phyloP scores from a whole-genome alignment of 2,329 filamentous ascomycete species.

The Sclerotinia trifoliorum region DNA sequence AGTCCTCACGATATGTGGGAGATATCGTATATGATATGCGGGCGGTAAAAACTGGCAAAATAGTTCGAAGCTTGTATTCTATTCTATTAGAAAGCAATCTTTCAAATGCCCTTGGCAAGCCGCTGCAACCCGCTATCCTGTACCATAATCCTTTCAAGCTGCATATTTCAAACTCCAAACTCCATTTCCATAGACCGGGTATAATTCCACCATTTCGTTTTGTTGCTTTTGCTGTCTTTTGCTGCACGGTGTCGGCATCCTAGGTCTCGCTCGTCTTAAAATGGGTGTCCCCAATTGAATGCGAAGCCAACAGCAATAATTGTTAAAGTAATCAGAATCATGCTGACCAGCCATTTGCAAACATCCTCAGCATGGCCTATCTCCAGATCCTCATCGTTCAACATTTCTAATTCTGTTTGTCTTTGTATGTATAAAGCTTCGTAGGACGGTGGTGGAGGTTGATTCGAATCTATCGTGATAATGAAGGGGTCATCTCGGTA shows the following conservation, averaged over 20 bases:
- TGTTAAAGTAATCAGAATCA: slow-evolving; percentile 36
- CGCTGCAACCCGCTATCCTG: background rate
- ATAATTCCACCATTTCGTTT: slow-evolving; percentile 14
- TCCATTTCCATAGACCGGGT: slow-evolving; percentile 14
- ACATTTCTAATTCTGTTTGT: slow-evolving; percentile 28
- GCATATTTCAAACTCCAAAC: slow-evolving; percentile 9
- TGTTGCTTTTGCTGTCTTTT: background rate
- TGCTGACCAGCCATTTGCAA: slow-evolving; percentile 37
- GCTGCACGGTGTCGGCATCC: slow-evolving; percentile 2
- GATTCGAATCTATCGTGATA: slow-evolving; percentile 30
- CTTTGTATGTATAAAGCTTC: slow-evolving; percentile 30
- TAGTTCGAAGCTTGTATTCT: slow-evolving; percentile 10
- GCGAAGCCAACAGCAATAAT: slow-evolving; percentile 35
- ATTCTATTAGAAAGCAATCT: slow-evolving; percentile 7
- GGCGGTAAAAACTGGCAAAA: background rate
- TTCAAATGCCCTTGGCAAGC: background rate
- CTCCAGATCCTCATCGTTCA: slow-evolving; percentile 30
- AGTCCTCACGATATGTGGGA: slow-evolving; percentile 8
- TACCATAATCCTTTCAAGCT: background rate
- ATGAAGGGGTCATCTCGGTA: slow-evolving; percentile 37
- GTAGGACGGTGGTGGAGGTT: slow-evolving; percentile 34
- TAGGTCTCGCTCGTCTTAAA: slow-evolving; percentile 6
- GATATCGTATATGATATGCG: background rate
- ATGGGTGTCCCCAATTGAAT: slow-evolving; percentile 35
- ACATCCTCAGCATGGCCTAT: slow-evolving; percentile 33